Conservation (phyloP, 139 green algal genomes). For the Coelastrella sp. region DNA sequence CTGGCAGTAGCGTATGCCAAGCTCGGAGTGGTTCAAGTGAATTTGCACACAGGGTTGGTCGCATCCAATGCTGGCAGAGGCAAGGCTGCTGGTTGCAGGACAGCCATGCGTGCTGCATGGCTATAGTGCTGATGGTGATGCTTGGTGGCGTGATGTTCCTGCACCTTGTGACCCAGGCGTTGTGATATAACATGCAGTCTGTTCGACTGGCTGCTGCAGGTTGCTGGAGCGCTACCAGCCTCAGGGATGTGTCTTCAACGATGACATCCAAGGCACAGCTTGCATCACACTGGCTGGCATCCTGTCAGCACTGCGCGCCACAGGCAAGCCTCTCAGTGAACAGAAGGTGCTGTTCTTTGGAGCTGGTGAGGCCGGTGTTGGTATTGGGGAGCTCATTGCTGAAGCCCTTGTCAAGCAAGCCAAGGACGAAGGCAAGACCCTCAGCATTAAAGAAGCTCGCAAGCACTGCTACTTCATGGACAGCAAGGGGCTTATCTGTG, state of each 20-base stretch:
- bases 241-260: constrained; percentile 83
- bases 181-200: too few species aligned
- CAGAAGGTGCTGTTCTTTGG: constrained; percentile 75
- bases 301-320: constrained; percentile 73
- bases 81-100: too few species aligned
- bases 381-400: constrained; percentile 45
- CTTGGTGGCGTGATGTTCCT: too few species aligned
- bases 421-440: not conserved
- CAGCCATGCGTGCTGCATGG: too few species aligned
- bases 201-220: constrained; percentile 1
- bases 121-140: too few species aligned
- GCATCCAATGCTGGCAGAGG: too few species aligned
- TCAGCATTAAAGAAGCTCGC: not conserved
- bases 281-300: constrained; percentile 85
- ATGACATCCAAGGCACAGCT: constrained; percentile 86
- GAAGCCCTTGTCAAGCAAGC: constrained; percentile 13
- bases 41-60: too few species aligned
- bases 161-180: too few species aligned
- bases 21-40: too few species aligned
- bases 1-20: too few species aligned
- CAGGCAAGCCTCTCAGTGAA: constrained; percentile 39
- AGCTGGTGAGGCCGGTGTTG: constrained; percentile 63
- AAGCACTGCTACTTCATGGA: constrained; percentile 68
- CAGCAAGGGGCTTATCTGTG: constrained; percentile 49
- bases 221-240: constrained; percentile 77